Base-by-base conservation (phyloP, 306 rosid genomes). In the Cucurbita ficifolia region DNA sequence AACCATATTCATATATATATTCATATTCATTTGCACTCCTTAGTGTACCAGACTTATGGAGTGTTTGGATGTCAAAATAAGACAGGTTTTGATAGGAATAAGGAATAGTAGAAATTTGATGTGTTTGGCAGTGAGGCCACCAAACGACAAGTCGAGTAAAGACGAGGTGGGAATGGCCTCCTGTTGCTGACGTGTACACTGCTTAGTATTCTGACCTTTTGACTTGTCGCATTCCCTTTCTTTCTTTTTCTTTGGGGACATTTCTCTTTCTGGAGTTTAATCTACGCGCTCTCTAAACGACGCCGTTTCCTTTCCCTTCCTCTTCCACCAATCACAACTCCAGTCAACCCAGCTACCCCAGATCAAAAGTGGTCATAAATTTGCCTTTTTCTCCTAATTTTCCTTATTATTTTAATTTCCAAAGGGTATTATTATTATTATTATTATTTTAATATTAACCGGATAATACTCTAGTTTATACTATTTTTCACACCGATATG, bases 161-260 rank as follows among this genome's bases (percentile, higher is more conserved):
- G 85, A 79, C 42, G 79, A 68, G 83, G 46, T 61, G 69, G 48
- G 70, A 72, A 75, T 79, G 82, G 72, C 54, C 43, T 49, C 9
- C 33, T 71, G 46, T 22, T 73, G 87, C 86, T 78, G 86, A 83
- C 85, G 75, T 90, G 79, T 78, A 76, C 88, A 84, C 89, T 82
- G 68, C 76, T 79, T 42, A 40, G 82, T 88, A 88, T 90, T 79
- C 82, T 43, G 36, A 76, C 83, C 80, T 85, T 82, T 82, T 79
- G 80, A 71, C 75, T 51, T 50, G 57, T 70, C 60, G 46, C 60
- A 48, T 70, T 70, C 75, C 33, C 46, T 70, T 33, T 43, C 11
- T 35, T 33, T 13, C 21, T 43, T 19, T 35, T 33, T 13, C 21
- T 6, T 40, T 10, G 6, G 38, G 17, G 38, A 11, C 6, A 42